Percentiles rank a stretch among this genome's conserved stretches.
Evolutionary conservation across 2,329 filamentous ascomycete genomes (phyloP).

Genomic region (Epichloe elymi): DNA sequence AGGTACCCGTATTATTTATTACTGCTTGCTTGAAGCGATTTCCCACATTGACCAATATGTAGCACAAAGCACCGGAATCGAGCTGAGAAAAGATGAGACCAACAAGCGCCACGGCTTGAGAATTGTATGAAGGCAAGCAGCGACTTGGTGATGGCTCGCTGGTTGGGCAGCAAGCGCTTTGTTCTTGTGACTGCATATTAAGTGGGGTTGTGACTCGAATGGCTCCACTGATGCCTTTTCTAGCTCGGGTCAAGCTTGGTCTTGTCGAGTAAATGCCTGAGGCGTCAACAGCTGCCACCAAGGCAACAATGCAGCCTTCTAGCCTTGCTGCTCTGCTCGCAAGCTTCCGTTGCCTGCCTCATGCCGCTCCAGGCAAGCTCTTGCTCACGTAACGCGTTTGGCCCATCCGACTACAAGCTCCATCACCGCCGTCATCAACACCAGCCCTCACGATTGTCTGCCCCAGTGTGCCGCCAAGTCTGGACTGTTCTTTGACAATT

Average conservation of each 20-base stretch:
- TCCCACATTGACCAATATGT: not conserved
- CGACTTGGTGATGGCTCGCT: not conserved
- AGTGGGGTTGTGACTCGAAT: slow-evolving; percentile 1
- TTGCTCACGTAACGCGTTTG: slow-evolving; percentile 35
- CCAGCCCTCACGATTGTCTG: slow-evolving; percentile 3
- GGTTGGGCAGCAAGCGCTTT: slow-evolving; percentile 4
- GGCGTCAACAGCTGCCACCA: slow-evolving; percentile 12
- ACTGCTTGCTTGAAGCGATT: too few species aligned
- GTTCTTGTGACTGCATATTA: not conserved
- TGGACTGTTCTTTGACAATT: not conserved
- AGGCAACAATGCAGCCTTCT: slow-evolving; percentile 22
- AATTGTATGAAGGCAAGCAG: not conserved
- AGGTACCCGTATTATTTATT: too few species aligned
- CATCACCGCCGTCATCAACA: slow-evolving; percentile 6
- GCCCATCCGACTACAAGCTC: slow-evolving; percentile 11
- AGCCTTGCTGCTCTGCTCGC: slow-evolving; percentile 18
- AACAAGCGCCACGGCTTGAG: not conserved
- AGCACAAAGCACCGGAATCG: not conserved
- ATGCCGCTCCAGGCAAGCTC: slow-evolving; percentile 32
- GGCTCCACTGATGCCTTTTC: slow-evolving; percentile 1
- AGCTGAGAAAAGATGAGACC: not conserved
- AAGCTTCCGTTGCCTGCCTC: slow-evolving; percentile 13
- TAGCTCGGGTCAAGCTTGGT: too few species aligned
- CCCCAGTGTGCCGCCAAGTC: not conserved
- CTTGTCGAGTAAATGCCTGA: slow-evolving; percentile 15